Base-by-base conservation (phyloP, 495 filamentous ascomycete species). In the Penicillium soppii region DNA sequence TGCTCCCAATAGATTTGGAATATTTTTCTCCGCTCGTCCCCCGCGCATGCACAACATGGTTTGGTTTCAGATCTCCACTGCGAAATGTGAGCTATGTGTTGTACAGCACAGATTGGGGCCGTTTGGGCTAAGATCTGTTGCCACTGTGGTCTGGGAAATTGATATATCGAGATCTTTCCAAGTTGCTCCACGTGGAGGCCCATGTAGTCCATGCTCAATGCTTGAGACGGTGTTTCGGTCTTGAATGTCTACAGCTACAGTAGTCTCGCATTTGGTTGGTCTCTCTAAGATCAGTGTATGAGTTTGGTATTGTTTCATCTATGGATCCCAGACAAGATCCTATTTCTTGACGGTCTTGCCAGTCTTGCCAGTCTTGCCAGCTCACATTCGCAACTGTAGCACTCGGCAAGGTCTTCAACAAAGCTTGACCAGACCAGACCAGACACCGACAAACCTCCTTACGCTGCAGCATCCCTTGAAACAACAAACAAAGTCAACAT, bases 41-140 rank as follows among this genome's bases (percentile, higher is more conserved):
- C 17, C n/a, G n/a, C n/a, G 10, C 41, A 43, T 43, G 26, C 41
- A 30, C 17, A 12, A 43, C 41, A 51, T 47, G 16, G 19, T 56
- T 47, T 30, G 23, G 26, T 43, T 30, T 30, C 41, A 30, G 43
- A 32, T 21, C 41, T 48, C 49, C 36, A 44, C 57, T 13, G 13
- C 38, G 15, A 51, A 60, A 57, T 63, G 57, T 63, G 60, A 63
- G n/a, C n/a, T 55, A 43, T 57, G 47, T 63, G 20, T 50, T 22
- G 58, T 38, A 50, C 53, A 45, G 35, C 51, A 53, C 56, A 62
- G 57, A 47, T 53, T 48, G 30, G 13, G 47, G 36, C 50, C 50
- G 55, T 49, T 47, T n/a, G n/a, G 52, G 56, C 33, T 38, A 23
- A 17, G 20, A 32, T 30, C 32, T 42, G 42, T 54, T 41, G 25